These are phyloP conservation scores for Solanum tacnaense DNA, from an alignment of 257 asterid genomes.

Conservation along the genomic window DNA sequence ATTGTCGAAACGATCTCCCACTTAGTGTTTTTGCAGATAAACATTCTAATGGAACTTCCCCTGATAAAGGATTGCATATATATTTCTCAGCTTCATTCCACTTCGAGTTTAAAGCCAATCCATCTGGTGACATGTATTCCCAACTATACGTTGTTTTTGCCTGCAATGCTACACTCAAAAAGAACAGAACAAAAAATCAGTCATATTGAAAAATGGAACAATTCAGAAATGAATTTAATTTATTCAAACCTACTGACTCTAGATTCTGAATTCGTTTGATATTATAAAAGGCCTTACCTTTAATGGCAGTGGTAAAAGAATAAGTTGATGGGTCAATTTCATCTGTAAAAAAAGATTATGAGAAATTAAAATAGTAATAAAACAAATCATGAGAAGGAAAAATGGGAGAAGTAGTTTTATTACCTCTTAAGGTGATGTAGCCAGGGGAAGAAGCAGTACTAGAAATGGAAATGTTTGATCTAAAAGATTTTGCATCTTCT, in stretches of 20 bases:
- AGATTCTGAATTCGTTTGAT: neutral
- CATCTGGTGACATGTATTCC: conserved; percentile 57
- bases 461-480: conserved; percentile 57
- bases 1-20: conserved; percentile 52
- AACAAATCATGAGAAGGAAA: neutral
- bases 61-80: conserved; percentile 80
- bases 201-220: neutral
- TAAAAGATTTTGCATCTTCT: conserved; percentile 53
- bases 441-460: conserved; percentile 95
- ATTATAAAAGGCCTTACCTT: conserved; percentile 27
- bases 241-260: neutral
- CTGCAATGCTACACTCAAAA: conserved; percentile 56
- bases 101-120: conserved; percentile 56
- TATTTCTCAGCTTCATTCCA: conserved; percentile 95
- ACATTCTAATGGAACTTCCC: conserved; percentile 85
- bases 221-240: neutral
- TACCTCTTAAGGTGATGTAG: conserved; percentile 47
- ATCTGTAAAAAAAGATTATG: conserved; percentile 25
- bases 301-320: conserved; percentile 73
- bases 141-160: conserved; percentile 59
- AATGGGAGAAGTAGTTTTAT: neutral
- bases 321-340: conserved; percentile 91
- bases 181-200: neutral
- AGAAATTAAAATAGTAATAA: neutral
- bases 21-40: conserved; percentile 63